Base-by-base conservation (phyloP, 73 alveolate species). In the Tetrahymena borealis region DNA sequence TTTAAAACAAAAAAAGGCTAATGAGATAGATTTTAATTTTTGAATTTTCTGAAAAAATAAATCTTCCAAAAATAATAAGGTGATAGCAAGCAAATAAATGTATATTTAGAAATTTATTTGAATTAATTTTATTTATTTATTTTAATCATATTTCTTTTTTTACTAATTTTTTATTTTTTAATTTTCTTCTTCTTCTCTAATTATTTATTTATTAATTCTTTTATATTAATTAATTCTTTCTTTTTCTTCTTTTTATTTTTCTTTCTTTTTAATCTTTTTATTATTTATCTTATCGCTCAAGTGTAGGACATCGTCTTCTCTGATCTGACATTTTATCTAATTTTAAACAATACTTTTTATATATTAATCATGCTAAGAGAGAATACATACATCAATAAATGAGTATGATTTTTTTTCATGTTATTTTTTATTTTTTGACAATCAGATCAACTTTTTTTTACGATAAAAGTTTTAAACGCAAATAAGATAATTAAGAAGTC, bases 291-390 rank as follows among this genome's bases (percentile, higher is more conserved):
- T 28, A 60, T 60, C 85, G 85, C 85, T 60, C 85, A 60, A 60
- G 85, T 60, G 85, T 35, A 60, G 85, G 85, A 60, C 85, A 60
- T 60, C 85, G n/a, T 60, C 85, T 60, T 60, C 85, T 60, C 85
- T n/a, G n/a, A 60, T 24, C 85, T 60, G 28, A 60, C 28, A 15
- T 42, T 15, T 42, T 7, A 6, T 15, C 9, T 42, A n/a, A n/a
- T 60, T 60, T 60, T 18, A 60, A 60, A 60, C 33, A 60, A 60
- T 60, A 60, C 85, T 60, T 60, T 60, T 60, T 60, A 60, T 60
- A 60, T 6, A 60, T 60, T 60, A 24, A 24, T 18, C 0, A 20
- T 60, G 31, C 85, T 60, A 60, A 60, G 85, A 60, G 85, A 60
- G 85, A 60, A 1, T 28, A 60, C 85, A 60, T 60, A 60, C 85